Evolutionary conservation across 805 yeast genomes (phyloP), one percentile per base, ranked within the genome.

Genomic region (Dipodascus geniculatus): DNA sequence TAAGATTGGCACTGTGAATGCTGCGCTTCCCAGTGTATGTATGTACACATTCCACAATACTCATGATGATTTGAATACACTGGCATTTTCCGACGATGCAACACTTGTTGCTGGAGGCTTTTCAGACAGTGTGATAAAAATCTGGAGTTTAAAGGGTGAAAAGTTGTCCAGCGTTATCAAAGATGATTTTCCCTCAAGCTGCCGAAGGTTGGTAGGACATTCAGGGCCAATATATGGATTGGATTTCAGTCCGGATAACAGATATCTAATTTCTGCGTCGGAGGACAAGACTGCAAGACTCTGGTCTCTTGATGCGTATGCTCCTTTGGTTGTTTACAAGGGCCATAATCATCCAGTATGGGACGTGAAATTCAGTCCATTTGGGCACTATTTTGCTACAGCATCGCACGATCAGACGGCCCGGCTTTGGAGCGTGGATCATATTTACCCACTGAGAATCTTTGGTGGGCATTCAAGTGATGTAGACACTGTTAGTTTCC

Each of bases 21-120:
- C 95, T 2, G 74, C 88, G 22, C 79, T 91, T 23, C 99, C 99
- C 22, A 85, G 95, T 54, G 96, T 91, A 35, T 93, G 98, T 69
- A 87, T 91, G 96, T 93, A 93, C 72, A 91, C 98, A 0, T 90
- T 93, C 72, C 99, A 93, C 73, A 93, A 93, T 69, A 87, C 97
- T 9, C 84, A 87, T 65, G 84, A 85, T 59, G 95, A 86, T 57
- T 73, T 93, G 76, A 86, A 95, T n/a, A 80, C 89, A 51, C 65
- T 91, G 49, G 86, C 83, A 58, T 91, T 91, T 72, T 88, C 91
- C 62, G 86, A 83, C 52, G 97, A 91, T 67, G 81, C 91, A 17
- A 81, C 90, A 22, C 63, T 89, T 57, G 83, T 87, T 28, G 97
- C 97, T 1, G 96, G 90, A 33, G 98, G 99, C 8, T 93, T 93